phyloP scores from a whole-genome alignment of 2,329 filamentous ascomycete species.

The Arachnomyces sp. region DNA sequence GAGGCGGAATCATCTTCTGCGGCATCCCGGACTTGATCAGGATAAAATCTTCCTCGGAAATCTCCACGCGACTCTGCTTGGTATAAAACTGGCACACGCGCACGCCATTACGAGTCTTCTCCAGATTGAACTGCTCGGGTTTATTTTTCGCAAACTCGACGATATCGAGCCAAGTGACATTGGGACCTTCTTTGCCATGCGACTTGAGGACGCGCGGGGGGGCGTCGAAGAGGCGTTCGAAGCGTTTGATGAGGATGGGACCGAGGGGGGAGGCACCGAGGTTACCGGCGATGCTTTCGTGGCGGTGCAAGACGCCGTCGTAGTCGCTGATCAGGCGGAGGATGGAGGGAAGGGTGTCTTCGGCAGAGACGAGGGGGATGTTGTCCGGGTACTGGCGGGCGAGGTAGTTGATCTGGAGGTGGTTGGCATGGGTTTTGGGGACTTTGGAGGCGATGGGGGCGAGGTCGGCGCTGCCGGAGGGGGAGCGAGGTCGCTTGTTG shows the following conservation, averaged over 20 bases:
- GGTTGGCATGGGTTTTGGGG: constrained; percentile 47
- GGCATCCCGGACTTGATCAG: constrained; percentile 75
- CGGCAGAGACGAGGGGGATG: constrained; percentile 52
- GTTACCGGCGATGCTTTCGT: constrained; percentile 79
- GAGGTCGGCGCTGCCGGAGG: constrained; percentile 29
- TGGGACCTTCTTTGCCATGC: constrained; percentile 51
- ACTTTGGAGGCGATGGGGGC: constrained; percentile 39
- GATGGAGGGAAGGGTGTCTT: constrained; percentile 66
- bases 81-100: constrained; percentile 74
- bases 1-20: constrained; percentile 70
- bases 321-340: constrained; percentile 68
- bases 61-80: constrained; percentile 73
- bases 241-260: constrained; percentile 73
- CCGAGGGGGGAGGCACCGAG: constrained; percentile 75
- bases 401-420: constrained; percentile 61
- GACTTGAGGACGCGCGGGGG: constrained; percentile 60
- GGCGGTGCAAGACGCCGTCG: constrained; percentile 73
- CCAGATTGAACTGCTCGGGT: constrained; percentile 67
- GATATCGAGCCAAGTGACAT: constrained; percentile 74
- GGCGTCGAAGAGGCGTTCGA: constrained; percentile 78
- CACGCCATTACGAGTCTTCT: constrained; percentile 58
- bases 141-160: constrained; percentile 76
- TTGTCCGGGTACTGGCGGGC: constrained; percentile 54
- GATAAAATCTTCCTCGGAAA: constrained; percentile 79
- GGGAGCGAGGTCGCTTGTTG: constrained; percentile 39